Evolutionary conservation across 2,329 filamentous ascomycete genomes (phyloP).

Genomic region (Trichoderma koningii): DNA sequence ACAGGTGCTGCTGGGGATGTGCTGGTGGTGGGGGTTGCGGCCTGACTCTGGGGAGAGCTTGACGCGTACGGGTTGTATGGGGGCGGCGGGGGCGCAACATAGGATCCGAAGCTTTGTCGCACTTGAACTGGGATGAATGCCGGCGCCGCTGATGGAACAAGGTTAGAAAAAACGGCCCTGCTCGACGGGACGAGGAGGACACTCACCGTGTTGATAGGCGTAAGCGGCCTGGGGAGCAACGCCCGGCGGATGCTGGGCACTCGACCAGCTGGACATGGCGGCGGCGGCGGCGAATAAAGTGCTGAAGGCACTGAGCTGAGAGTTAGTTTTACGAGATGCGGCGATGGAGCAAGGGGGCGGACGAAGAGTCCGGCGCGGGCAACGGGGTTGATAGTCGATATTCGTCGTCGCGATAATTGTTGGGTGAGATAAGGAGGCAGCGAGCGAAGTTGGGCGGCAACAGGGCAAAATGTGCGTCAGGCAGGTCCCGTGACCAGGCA

Average conservation of each 20-base stretch:
- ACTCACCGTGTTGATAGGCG: conserved; percentile 46
- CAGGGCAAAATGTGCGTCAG: conserved; percentile 19
- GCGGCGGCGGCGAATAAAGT: conserved; percentile 26
- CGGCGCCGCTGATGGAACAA: conserved; percentile 43
- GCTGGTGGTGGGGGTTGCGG: conserved; percentile 35
- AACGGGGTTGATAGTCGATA: conserved; percentile 2
- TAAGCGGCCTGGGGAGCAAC: conserved; percentile 43
- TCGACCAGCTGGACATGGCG: conserved; percentile 45
- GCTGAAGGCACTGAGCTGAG: conserved; percentile 22
- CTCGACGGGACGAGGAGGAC: background rate
- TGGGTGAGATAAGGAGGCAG: conserved; percentile 18
- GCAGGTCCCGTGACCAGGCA: conserved; percentile 34
- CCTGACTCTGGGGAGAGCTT: conserved; percentile 34
- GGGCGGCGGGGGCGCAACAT: conserved; percentile 37
- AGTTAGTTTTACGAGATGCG: conserved; percentile 28
- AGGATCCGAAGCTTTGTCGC: conserved; percentile 60
- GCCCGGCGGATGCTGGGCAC: conserved; percentile 45
- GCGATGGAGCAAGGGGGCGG: conserved; percentile 1
- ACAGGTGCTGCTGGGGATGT: conserved; percentile 38
- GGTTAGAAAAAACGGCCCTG: conserved; percentile 32
- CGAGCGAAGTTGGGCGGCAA: conserved; percentile 24
- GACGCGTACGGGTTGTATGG: conserved; percentile 39
- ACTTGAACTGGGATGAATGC: conserved; percentile 64
- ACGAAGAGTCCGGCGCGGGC: background rate
- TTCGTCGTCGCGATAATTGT: conserved; percentile 3